phyloP scores from a whole-genome alignment of 75 land plant species.

The Larix kaempferi region DNA sequence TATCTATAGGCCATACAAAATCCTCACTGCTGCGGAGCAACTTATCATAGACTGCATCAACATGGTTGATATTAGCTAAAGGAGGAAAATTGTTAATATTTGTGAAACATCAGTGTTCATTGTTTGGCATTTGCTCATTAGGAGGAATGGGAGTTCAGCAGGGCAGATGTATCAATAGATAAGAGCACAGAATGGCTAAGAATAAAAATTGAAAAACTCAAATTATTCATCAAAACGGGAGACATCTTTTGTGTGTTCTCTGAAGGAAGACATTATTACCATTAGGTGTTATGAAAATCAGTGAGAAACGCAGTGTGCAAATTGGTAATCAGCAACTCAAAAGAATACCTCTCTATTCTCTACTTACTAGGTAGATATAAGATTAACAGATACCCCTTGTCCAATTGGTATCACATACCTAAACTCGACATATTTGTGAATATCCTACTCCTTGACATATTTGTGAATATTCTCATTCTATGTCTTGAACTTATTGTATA shows the following conservation, averaged over 20 bases:
- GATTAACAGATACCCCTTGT: too few relatives aligned
- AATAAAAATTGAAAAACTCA: not conserved
- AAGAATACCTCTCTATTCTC: too few relatives aligned
- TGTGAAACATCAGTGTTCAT: not conserved
- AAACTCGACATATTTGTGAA: too few relatives aligned
- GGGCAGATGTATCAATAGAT: not conserved
- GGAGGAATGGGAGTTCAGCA: not conserved
- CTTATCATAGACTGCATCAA: slow-evolving; percentile 63
- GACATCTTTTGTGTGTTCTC: not conserved
- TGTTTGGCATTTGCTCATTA: not conserved
- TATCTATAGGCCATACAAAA: slow-evolving; percentile 76
- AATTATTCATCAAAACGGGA: not conserved
- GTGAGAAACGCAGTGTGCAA: not conserved
- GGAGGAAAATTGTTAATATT: not conserved
- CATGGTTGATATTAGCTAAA: not conserved
- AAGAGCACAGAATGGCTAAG: not conserved
- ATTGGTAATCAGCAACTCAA: too few relatives aligned
- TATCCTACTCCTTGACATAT: too few relatives aligned
- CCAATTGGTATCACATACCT: too few relatives aligned
- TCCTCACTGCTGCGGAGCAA: slow-evolving; percentile 66
- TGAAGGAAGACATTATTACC: not conserved
- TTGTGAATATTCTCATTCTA: too few relatives aligned
- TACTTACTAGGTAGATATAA: too few relatives aligned
- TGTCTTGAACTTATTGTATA: too few relatives aligned
- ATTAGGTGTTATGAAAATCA: not conserved